A percentile compares a stretch with the other conserved stretches of the same genome.
Conservation (phyloP, 129 eudicot species). For the Pittosporum tobira region DNA sequence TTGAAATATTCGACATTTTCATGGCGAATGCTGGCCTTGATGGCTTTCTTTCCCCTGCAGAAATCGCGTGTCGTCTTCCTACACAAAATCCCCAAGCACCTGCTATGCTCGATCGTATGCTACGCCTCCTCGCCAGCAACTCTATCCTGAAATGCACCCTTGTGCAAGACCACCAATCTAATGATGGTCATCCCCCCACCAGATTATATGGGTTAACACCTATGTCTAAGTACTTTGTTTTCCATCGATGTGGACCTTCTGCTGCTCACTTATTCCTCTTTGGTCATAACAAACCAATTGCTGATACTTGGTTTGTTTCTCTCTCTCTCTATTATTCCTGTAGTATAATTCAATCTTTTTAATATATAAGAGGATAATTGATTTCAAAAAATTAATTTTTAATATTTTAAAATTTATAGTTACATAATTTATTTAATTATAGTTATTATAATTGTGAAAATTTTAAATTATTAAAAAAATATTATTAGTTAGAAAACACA, state of each 20-base stretch:
- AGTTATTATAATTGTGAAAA: too few relatives aligned
- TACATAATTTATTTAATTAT: too few relatives aligned
- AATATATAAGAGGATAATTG: too few relatives aligned
- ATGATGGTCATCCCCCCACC: slow-evolving; percentile 14
- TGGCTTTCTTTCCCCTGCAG: slow-evolving; percentile 22
- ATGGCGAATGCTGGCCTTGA: slow-evolving; percentile 18
- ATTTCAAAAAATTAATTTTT: too few relatives aligned
- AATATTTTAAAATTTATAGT: too few relatives aligned
- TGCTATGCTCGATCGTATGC: slow-evolving; percentile 34
- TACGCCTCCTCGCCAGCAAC: slow-evolving; percentile 30
- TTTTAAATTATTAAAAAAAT: too few relatives aligned
- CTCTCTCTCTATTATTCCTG: background rate
- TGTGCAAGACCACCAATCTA: background rate
- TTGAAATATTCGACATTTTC: slow-evolving; percentile 26
- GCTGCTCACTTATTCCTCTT: too few relatives aligned
- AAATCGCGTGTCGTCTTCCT: slow-evolving; percentile 22
- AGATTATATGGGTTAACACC: slow-evolving; percentile 28
- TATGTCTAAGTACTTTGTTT: slow-evolving; percentile 18
- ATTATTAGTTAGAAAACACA: too few relatives aligned
- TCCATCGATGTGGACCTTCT: slow-evolving; percentile 7
- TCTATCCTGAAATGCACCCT: slow-evolving; percentile 26
- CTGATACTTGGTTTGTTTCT: too few relatives aligned
- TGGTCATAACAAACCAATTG: too few relatives aligned
- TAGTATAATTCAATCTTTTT: background rate
- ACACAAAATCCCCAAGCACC: slow-evolving; percentile 24